Evolutionary conservation across 2,329 filamentous ascomycete genomes (phyloP).

Genomic region (Alternaria brassicae): DNA sequence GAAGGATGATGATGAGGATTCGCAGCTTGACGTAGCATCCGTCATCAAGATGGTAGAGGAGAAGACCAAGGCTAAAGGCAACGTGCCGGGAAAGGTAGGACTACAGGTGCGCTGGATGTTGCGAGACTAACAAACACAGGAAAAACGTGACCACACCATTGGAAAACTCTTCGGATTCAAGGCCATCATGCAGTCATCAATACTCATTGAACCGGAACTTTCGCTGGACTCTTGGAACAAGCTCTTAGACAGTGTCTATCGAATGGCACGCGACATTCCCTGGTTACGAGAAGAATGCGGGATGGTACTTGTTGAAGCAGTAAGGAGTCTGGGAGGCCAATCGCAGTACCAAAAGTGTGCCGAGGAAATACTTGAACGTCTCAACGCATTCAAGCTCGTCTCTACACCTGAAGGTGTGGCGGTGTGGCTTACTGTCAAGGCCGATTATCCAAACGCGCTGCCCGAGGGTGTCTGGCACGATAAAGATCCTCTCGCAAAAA

Average conservation of each 20-base stretch:
- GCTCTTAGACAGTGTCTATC: conserved; percentile 75
- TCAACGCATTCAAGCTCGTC: conserved; percentile 71
- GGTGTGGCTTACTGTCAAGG: conserved; percentile 78
- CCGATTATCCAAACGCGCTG: conserved; percentile 68
- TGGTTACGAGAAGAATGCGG: conserved; percentile 92
- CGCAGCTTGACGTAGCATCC: conserved; percentile 51
- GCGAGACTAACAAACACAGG: conserved; percentile 60
- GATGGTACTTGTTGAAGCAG: conserved; percentile 76
- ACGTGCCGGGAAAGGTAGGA: conserved; percentile 62
- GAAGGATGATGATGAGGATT: conserved; percentile 37
- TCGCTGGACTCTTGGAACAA: conserved; percentile 66
- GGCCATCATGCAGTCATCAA: conserved; percentile 79
- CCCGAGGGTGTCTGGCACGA: conserved; percentile 75
- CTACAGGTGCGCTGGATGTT: neutral
- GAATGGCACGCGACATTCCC: conserved; percentile 79
- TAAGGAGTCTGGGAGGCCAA: conserved; percentile 62
- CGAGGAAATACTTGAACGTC: conserved; percentile 66
- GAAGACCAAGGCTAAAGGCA: conserved; percentile 60
- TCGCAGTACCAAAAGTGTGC: conserved; percentile 62
- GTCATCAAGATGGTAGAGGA: conserved; percentile 61
- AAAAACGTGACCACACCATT: conserved; percentile 84
- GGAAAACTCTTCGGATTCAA: conserved; percentile 88
- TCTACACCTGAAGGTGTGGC: conserved; percentile 89
- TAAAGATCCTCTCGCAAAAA: conserved; percentile 72
- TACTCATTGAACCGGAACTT: conserved; percentile 67